Percentiles rank a stretch among this genome's conserved stretches.
phyloP scores from a whole-genome alignment of 805 yeast species.

The Jamesozyma rosinii region DNA sequence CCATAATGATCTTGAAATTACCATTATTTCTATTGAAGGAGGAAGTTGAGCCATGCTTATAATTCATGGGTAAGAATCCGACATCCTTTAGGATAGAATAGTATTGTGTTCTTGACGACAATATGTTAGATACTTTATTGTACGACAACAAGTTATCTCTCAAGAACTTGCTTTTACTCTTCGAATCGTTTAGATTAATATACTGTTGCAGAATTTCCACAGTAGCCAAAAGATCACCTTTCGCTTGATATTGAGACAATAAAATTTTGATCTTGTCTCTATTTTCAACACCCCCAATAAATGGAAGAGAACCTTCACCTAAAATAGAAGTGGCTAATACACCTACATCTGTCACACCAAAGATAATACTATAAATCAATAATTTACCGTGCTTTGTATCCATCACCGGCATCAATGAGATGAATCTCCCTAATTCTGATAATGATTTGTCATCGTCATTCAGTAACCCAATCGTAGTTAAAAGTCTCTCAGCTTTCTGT shows the following conservation, averaged over 20 bases:
- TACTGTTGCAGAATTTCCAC: conserved; percentile 52
- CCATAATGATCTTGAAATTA: conserved; percentile 46
- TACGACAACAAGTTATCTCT: conserved; percentile 52
- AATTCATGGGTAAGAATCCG: conserved; percentile 60
- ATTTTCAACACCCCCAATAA: conserved; percentile 50
- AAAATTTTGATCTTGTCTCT: conserved; percentile 53
- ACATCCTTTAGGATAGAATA: conserved; percentile 62
- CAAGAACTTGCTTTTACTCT: conserved; percentile 37
- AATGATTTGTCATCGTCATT: conserved; percentile 36
- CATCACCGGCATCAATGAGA: conserved; percentile 71
- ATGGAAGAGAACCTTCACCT: conserved; percentile 61
- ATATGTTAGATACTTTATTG: conserved; percentile 58
- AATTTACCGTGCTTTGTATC: conserved; percentile 82
- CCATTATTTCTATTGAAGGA: conserved; percentile 43
- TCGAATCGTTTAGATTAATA: conserved; percentile 21
- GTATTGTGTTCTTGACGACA: conserved; percentile 62
- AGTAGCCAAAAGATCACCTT: conserved; percentile 71
- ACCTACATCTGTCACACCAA: conserved; percentile 71
- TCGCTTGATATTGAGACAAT: conserved; percentile 22
- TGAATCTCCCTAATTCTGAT: conserved; percentile 70
- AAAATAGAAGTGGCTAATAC: conserved; percentile 74
- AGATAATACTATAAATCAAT: conserved; percentile 67
- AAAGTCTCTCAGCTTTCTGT: conserved; percentile 34
- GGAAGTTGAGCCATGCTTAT: conserved; percentile 25
- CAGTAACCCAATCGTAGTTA: conserved; percentile 70